Conservation (phyloP, 148 eudicot genomes). For the Chenopodium quinoa region DNA sequence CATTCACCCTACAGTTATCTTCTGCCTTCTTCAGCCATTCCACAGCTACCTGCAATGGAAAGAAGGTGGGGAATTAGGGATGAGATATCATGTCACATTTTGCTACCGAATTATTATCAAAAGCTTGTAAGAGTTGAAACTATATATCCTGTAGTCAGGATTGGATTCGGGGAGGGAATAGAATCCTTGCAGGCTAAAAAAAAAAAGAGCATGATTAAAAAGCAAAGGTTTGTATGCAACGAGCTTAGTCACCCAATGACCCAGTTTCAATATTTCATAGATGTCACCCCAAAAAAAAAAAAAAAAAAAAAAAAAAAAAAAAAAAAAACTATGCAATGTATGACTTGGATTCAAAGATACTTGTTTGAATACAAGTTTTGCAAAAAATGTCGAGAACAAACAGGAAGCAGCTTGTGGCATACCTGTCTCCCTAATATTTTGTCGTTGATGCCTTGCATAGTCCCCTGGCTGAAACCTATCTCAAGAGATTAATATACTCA, state of each 20-base stretch:
- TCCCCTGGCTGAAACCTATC: slow-evolving; percentile 18
- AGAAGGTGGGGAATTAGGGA: not conserved
- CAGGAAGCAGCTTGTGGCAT: slow-evolving; percentile 12
- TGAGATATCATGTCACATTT: not conserved
- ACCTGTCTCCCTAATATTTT: slow-evolving; percentile 24
- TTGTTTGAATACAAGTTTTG: not conserved
- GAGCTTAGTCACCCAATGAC: no score
- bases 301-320: no score
- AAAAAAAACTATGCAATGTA: no score
- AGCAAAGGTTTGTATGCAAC: not conserved
- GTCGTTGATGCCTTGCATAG: slow-evolving; percentile 2
- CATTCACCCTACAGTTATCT: not conserved
- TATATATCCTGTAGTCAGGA: not conserved
- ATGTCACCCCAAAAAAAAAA: no score
- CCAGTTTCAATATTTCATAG: no score
- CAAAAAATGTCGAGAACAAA: not conserved
- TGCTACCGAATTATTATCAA: not conserved
- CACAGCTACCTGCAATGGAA: slow-evolving; percentile 26
- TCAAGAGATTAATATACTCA: not conserved
- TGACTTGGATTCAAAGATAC: no score
- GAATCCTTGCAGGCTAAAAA: not conserved
- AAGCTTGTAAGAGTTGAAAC: not conserved
- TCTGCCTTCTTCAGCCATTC: slow-evolving; percentile 13
- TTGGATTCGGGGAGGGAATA: not conserved
- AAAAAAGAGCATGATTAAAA: not conserved